phyloP scores from a whole-genome alignment of 257 asterid species.

The Solanum arcanum region DNA sequence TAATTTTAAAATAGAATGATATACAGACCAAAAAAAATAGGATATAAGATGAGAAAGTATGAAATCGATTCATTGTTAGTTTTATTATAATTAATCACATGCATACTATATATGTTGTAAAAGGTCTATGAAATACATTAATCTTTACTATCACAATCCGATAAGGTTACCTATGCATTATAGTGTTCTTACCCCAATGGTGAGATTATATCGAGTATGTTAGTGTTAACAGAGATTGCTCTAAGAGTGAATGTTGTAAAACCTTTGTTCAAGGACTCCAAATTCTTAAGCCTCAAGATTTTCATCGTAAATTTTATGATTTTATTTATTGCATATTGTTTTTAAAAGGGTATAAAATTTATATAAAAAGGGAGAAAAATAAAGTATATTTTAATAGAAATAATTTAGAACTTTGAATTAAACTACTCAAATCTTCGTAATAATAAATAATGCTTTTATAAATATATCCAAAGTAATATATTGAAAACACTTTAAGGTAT shows the following conservation, averaged over 20 bases:
- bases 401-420: no score
- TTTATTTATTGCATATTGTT: not conserved
- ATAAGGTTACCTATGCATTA: no score
- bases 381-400: no score
- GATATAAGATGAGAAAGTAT: not conserved
- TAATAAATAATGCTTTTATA: no score
- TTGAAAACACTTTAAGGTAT: not conserved
- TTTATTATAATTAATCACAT: not conserved
- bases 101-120: not conserved
- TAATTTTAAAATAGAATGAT: no score
- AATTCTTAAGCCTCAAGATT: not conserved
- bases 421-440: no score
- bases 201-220: rapidly evolving
- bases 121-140: no score
- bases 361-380: no score
- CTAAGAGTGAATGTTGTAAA: not conserved
- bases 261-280: not conserved
- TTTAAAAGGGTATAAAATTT: no score
- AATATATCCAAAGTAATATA: not conserved
- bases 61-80: not conserved
- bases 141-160: not conserved
- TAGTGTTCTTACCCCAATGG: no score
- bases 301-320: no score
- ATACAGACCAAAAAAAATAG: not conserved
- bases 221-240: no score